These are phyloP conservation scores for Ascoidea rubescens DNA, from an alignment of 805 yeast genomes.

Conservation along the genomic window DNA sequence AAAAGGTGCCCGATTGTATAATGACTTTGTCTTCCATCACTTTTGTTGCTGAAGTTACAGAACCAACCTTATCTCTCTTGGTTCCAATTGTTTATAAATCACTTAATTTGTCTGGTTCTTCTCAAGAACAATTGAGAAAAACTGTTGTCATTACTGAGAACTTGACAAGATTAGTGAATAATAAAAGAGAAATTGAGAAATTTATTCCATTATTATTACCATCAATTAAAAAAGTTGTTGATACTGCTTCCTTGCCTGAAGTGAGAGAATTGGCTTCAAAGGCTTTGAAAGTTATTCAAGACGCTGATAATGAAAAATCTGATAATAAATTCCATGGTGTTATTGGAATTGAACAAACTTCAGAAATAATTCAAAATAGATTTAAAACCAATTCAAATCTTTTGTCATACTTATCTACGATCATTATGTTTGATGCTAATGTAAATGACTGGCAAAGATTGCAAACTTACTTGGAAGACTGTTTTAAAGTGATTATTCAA, in stretches of 20 bases:
- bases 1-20: conserved; percentile 78
- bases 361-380: conserved; percentile 22
- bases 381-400: conserved; percentile 12
- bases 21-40: conserved; percentile 86
- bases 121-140: conserved; percentile 94
- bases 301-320: conserved; percentile 54
- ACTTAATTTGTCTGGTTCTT: conserved; percentile 69
- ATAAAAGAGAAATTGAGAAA: conserved; percentile 79
- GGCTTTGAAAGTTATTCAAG: conserved; percentile 70
- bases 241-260: conserved; percentile 89
- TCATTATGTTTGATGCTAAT: conserved; percentile 49
- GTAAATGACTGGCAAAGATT: conserved; percentile 62
- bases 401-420: conserved; percentile 34
- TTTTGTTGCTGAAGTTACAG: conserved; percentile 96
- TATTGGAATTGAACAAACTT: conserved; percentile 41
- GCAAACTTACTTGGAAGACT: conserved; percentile 32
- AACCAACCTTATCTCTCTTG: conserved; percentile 78
- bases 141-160: conserved; percentile 93
- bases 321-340: conserved; percentile 72
- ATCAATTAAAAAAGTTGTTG: conserved; percentile 78
- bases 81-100: conserved; percentile 91
- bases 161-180: conserved; percentile 87
- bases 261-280: conserved; percentile 87
- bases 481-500: conserved; percentile 16
- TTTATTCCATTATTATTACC: conserved; percentile 82